Evolutionary conservation across 2,329 filamentous ascomycete species (phyloP), one percentile per base, ranked within the genome.

Genomic region (Hypoxylon sp.): DNA sequence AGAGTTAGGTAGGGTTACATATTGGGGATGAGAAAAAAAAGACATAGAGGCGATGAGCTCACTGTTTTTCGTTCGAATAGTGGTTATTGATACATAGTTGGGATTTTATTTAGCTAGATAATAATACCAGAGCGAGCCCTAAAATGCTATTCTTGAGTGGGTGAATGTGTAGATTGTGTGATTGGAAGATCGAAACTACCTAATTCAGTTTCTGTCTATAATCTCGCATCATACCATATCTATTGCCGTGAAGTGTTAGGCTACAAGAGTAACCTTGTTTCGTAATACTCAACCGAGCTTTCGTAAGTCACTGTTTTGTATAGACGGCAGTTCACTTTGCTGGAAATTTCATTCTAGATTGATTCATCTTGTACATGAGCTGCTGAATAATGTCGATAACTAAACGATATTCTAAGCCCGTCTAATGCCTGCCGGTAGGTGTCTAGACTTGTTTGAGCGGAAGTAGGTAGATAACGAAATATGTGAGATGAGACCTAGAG

Each of bases 71-170:
- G 39, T 50, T 52, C 19, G 26, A 24, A 31, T 11, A 10, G 19
- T 6, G 22, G 11, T 62, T 58, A 11, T 37, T 35, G 17, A 26
- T 58, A 31, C 5, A 26, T 5, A 19, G 51, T 29, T 54, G 19
- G 44, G 47, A 66, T 46, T 17, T 50, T 42, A 53, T 37, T 54
- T 29, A 37, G 29, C 17, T 31, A 42, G 37, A 42, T 60, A 59
- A 54, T 65, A 59, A 31, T 64, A 65, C 55, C 35, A 60, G 42
- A 55, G 42, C 17, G 57, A 59, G 48, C 39, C 29, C 29, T 2
- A 8, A 59, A 33, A 39, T 29, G 26, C 14, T 53, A 42, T 55
- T 50, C 14, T 55, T 37, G 19, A 47, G 50, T 39, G 24, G 2
- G 26, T 8, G 11, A 5, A 39, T 46, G 26, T 26, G 39, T 57